These are phyloP conservation scores for Aspergillus coremiiformis DNA, from an alignment of 495 filamentous ascomycete species.

Conservation along the genomic window DNA sequence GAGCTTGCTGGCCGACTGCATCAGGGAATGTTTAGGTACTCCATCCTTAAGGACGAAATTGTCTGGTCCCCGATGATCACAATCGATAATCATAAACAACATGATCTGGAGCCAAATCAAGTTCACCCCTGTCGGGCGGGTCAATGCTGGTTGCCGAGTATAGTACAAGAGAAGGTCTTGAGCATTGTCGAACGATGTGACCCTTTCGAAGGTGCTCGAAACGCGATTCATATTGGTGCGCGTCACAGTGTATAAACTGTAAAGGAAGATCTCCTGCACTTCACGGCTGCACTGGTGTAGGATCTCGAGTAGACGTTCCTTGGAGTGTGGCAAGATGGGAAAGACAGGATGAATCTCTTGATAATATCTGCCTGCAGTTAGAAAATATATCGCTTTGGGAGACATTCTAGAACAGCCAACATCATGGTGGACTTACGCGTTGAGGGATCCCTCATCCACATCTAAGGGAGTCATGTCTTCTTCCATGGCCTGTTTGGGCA, in stretches of 20 bases:
- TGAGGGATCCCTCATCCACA: slow-evolving; percentile 40
- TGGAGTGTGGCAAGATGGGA: slow-evolving; percentile 64
- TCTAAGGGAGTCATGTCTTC: slow-evolving; percentile 36
- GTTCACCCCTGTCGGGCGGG: slow-evolving; percentile 31
- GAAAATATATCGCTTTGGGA: not conserved
- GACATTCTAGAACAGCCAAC: not conserved
- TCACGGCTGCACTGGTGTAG: slow-evolving; percentile 52
- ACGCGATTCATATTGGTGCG: slow-evolving; percentile 35
- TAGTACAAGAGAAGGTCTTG: slow-evolving; percentile 45
- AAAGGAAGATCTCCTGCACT: slow-evolving; percentile 64
- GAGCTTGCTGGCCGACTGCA: slow-evolving; percentile 35
- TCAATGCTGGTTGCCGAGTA: slow-evolving; percentile 43
- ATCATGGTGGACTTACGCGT: slow-evolving; percentile 25
- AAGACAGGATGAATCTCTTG: slow-evolving; percentile 63
- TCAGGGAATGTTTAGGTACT: slow-evolving; percentile 35
- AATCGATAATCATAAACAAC: slow-evolving; percentile 40
- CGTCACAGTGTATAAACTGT: slow-evolving; percentile 52
- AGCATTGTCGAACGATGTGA: slow-evolving; percentile 36
- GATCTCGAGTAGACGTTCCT: slow-evolving; percentile 51
- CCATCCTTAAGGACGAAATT: slow-evolving; percentile 40
- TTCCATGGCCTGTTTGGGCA: slow-evolving; percentile 30
- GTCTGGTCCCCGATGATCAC: slow-evolving; percentile 38
- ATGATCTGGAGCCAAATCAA: slow-evolving; percentile 38
- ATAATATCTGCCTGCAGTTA: slow-evolving; percentile 52
- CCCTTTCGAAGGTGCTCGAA: slow-evolving; percentile 30